Conservation (phyloP, 306 rosid species). For the Acacia melanoxylon region DNA sequence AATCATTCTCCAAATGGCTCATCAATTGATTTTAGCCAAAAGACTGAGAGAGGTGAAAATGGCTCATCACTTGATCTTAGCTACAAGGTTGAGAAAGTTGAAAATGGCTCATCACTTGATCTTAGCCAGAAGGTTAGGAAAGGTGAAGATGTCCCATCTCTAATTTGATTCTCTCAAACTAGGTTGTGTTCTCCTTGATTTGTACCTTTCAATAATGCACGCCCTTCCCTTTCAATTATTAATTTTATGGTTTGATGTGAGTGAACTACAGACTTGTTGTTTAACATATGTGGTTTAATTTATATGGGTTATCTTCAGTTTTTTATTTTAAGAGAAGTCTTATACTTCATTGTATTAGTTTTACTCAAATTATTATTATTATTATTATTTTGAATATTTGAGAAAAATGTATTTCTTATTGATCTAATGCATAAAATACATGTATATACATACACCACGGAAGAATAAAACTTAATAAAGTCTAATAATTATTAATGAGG, state of each 20-base stretch:
- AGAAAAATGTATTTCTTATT: not conserved
- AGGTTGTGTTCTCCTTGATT: not conserved
- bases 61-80: no score
- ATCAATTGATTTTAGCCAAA: no score
- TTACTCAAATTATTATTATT: no score
- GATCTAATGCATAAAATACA: not conserved
- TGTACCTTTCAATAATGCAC: not conserved
- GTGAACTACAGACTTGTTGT: not conserved
- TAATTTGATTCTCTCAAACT: not conserved
- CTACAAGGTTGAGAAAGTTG: no score
- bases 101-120: no score
- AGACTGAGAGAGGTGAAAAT: no score
- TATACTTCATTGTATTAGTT: not conserved
- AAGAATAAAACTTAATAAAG: no score
- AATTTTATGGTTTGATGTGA: not conserved
- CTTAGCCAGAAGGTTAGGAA: no score
- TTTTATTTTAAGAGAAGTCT: not conserved
- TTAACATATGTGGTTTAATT: not conserved
- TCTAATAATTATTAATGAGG: not conserved
- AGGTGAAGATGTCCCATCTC: not conserved
- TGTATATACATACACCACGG: no score
- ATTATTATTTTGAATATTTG: no score
- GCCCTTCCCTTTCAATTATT: not conserved
- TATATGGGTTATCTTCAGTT: not conserved
- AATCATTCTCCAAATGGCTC: constrained; percentile 26